Percentiles rank a stretch among this genome's conserved stretches.
phyloP scores from a whole-genome alignment of 176 grass and related monocot genomes.

The Oryza coarctata region DNA sequence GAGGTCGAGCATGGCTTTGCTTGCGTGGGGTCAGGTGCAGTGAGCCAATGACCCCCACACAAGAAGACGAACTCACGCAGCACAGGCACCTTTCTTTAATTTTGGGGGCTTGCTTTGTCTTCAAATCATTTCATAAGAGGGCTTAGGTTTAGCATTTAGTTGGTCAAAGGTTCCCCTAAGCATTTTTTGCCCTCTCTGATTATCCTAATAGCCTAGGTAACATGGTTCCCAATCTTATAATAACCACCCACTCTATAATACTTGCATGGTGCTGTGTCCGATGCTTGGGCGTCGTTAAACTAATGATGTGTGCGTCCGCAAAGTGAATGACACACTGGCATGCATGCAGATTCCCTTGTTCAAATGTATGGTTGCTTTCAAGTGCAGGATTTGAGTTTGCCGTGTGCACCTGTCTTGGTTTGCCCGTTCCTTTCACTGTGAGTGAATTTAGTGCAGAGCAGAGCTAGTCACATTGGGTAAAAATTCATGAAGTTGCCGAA shows the following conservation, averaged over 20 bases:
- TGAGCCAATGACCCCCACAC: constrained; percentile 26
- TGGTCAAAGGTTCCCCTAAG: constrained; percentile 81
- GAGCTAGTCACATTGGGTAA: constrained; percentile 19
- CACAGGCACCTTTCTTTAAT: constrained; percentile 34
- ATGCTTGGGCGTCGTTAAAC: constrained; percentile 43
- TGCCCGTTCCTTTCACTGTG: constrained; percentile 6
- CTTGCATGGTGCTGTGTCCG: constrained; percentile 50
- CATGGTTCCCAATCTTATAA: constrained; percentile 41
- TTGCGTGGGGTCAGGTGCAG: constrained; percentile 41
- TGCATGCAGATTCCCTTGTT: constrained; percentile 49
- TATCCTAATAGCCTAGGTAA: constrained; percentile 53
- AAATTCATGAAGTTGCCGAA: constrained; percentile 23
- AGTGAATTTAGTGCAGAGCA: constrained; percentile 3
- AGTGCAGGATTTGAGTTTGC: constrained; percentile 33
- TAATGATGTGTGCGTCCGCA: constrained; percentile 29
- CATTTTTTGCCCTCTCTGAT: constrained; percentile 68
- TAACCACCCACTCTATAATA: constrained; percentile 40
- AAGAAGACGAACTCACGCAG: constrained; percentile 47
- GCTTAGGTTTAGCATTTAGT: constrained; percentile 41
- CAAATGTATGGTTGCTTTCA: constrained; percentile 18
- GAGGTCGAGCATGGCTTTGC: constrained; percentile 59
- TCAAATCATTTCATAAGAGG: constrained; percentile 33
- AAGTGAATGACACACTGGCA: constrained; percentile 37
- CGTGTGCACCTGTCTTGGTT: constrained; percentile 38
- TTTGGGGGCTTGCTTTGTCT: constrained; percentile 38